Evolutionary conservation across 495 filamentous ascomycete genomes (phyloP).

Genomic region (Lophium mytilinum): DNA sequence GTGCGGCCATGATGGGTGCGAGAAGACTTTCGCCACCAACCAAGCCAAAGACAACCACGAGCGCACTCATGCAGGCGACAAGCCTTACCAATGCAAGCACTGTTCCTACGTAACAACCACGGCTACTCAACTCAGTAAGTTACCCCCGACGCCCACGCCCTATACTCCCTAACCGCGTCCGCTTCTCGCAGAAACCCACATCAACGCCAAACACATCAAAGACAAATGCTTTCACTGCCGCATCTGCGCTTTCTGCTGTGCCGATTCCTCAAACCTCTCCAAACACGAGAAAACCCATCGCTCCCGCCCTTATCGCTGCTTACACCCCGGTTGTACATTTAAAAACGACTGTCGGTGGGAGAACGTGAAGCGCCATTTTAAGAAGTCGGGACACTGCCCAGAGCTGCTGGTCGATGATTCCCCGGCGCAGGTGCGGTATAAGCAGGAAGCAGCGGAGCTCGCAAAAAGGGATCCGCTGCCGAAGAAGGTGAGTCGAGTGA

Average conservation of each 20-base stretch:
- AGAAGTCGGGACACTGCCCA: conserved; percentile 15
- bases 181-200: conserved; percentile 13
- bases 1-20: conserved; percentile 17
- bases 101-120: conserved; percentile 22
- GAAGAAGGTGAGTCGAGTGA: background rate
- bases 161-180: background rate
- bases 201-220: conserved; percentile 12
- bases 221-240: conserved; percentile 21
- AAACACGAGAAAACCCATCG: conserved; percentile 23
- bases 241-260: conserved; percentile 18
- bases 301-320: conserved; percentile 20
- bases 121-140: conserved; percentile 15
- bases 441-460: background rate
- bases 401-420: conserved; percentile 12
- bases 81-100: conserved; percentile 20
- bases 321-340: conserved; percentile 20
- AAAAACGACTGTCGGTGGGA: conserved; percentile 26
- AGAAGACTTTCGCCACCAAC: conserved; percentile 22
- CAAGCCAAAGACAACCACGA: conserved; percentile 27
- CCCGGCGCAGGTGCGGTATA: background rate
- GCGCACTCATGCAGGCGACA: conserved; percentile 21
- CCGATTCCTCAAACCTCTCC: conserved; percentile 20
- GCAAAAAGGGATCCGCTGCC: background rate
- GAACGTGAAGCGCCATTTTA: conserved; percentile 25
- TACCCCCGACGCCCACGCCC: background rate